phyloP scores from a whole-genome alignment of 2,329 filamentous ascomycete genomes.

The Exophiala mesophila region DNA sequence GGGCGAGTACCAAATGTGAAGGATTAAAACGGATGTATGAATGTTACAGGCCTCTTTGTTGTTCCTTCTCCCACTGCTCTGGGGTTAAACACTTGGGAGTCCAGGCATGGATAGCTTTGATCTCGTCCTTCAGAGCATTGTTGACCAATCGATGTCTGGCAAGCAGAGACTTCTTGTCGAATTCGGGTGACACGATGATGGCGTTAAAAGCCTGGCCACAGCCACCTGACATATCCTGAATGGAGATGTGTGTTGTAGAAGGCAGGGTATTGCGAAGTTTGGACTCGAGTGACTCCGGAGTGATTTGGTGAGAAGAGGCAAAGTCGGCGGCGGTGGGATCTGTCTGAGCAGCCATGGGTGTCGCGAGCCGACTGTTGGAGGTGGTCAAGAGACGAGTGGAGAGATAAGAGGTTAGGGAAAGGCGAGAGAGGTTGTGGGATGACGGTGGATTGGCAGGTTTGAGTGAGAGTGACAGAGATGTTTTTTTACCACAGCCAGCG shows the following conservation, averaged over 20 bases:
- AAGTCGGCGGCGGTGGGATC: slow-evolving; percentile 21
- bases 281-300: slow-evolving; percentile 63
- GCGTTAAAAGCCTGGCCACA: slow-evolving; percentile 68
- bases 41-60: slow-evolving; percentile 32
- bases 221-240: slow-evolving; percentile 83
- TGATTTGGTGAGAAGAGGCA: slow-evolving; percentile 59
- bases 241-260: slow-evolving; percentile 72
- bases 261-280: slow-evolving; percentile 66
- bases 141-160: slow-evolving; percentile 86
- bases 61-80: slow-evolving; percentile 76
- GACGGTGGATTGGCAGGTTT: too few species aligned
- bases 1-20: too few species aligned
- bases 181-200: slow-evolving; percentile 65
- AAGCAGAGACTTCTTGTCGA: slow-evolving; percentile 68
- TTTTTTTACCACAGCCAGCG: not conserved
- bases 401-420: too few species aligned
- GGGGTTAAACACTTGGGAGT: slow-evolving; percentile 90
- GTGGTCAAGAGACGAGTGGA: too few species aligned
- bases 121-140: slow-evolving; percentile 74
- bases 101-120: slow-evolving; percentile 89
- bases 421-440: too few species aligned
- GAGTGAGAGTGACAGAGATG: not conserved
- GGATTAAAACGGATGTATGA: too few species aligned
- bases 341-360: slow-evolving; percentile 32
- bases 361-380: too few species aligned